A percentile compares a stretch with the other conserved stretches of the same genome.
phyloP scores from a whole-genome alignment of 768 basidiomycete species.

The Leccinum fibrillosum region DNA sequence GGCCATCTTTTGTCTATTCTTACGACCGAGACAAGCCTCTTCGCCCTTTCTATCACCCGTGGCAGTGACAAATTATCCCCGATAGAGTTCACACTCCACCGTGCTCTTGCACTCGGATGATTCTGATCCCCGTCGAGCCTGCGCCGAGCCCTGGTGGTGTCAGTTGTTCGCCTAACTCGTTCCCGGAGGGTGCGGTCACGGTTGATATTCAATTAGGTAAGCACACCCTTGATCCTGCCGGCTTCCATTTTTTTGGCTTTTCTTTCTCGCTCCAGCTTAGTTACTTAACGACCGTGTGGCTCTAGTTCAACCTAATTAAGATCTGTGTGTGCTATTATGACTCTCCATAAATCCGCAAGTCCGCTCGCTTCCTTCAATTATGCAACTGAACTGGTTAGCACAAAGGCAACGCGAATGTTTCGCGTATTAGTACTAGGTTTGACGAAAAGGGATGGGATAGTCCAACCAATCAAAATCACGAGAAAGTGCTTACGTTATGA shows the following conservation, averaged over 20 bases:
- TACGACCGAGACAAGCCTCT: conserved; percentile 13
- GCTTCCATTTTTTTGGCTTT: conserved; percentile 27
- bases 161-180: conserved; percentile 16
- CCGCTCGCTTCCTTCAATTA: conserved; percentile 17
- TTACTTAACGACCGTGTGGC: conserved; percentile 15
- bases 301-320: conserved; percentile 8
- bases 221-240: conserved; percentile 1
- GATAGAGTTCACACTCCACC: conserved; percentile 11
- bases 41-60: background rate
- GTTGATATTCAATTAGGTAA: conserved; percentile 24
- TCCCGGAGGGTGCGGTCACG: background rate
- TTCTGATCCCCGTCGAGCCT: conserved; percentile 24
- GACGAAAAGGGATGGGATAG: background rate
- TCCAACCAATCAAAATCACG: background rate
- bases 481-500: background rate
- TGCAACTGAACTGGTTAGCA: background rate
- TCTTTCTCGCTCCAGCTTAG: conserved; percentile 14
- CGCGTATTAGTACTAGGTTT: background rate
- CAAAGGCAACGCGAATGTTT: background rate
- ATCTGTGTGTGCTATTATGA: conserved; percentile 9
- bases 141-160: conserved; percentile 17
- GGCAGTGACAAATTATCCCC: conserved; percentile 6
- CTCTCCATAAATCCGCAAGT: conserved; percentile 1
- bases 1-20: conserved; percentile 4
- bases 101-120: conserved; percentile 1